phyloP scores from a whole-genome alignment of 352 stramenopile species.

The Phytophthora tentaculata region DNA sequence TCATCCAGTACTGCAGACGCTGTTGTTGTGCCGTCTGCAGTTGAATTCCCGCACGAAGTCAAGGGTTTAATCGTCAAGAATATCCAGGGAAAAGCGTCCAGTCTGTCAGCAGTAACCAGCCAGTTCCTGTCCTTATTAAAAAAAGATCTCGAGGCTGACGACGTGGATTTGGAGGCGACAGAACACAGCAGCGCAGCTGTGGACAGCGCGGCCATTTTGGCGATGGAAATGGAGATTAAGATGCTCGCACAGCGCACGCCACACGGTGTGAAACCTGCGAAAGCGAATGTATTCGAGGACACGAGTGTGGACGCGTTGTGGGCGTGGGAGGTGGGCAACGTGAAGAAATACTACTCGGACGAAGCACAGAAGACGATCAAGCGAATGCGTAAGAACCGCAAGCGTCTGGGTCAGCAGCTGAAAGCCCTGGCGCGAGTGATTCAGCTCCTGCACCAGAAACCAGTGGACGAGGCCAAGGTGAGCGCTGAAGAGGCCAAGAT shows the following conservation, averaged over 20 bases:
- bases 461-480: slow-evolving; percentile 81
- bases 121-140: slow-evolving; percentile 44
- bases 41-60: slow-evolving; percentile 49
- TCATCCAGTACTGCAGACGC: slow-evolving; percentile 22
- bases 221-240: slow-evolving; percentile 89
- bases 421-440: slow-evolving; percentile 73
- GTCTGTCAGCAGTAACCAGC: slow-evolving; percentile 47
- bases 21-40: slow-evolving; percentile 12
- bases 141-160: slow-evolving; percentile 21
- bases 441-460: slow-evolving; percentile 66
- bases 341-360: slow-evolving; percentile 75
- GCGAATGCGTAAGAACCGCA: slow-evolving; percentile 81
- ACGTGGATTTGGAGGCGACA: slow-evolving; percentile 8
- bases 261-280: slow-evolving; percentile 69
- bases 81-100: slow-evolving; percentile 48
- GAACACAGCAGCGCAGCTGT: slow-evolving; percentile 12
- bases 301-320: slow-evolving; percentile 75
- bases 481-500: slow-evolving; percentile 85
- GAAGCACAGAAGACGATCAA: slow-evolving; percentile 81
- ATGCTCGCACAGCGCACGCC: slow-evolving; percentile 80
- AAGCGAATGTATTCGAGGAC: slow-evolving; percentile 86
- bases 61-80: slow-evolving; percentile 61
- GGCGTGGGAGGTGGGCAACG: slow-evolving; percentile 83
- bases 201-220: slow-evolving; percentile 31
- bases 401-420: slow-evolving; percentile 73